Base-by-base conservation (phyloP, 176 grass and related monocot species). In the Oryza rufipogon region DNA sequence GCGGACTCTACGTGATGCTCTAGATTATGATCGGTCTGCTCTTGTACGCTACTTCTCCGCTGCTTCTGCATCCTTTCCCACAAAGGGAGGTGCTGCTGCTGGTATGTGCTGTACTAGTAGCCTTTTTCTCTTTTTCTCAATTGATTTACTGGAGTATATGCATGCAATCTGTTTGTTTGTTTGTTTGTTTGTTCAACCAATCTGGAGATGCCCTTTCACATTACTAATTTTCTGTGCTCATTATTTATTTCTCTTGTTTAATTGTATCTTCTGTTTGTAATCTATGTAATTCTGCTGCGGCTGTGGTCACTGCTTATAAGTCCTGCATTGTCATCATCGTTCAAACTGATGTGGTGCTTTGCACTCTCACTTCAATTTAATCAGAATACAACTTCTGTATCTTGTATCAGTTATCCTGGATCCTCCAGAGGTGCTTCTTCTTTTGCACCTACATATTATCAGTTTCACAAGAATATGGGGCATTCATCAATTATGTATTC, bases 41-140 rank as follows among this genome's bases (percentile, higher is more conserved):
- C 54, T 94, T 73, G 84, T 54, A 25, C 88, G 88, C 14, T 71
- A 79, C 83, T 92, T 89, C 67, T 97, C 95, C 22, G 88, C 83
- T 77, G 86, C 81, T 81, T 83, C 90, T 4, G 77, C 42, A 4
- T 81, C 74, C 47, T 68, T 80, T 33, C 66, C 56, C 19, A 13
- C 68, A 14, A 92, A 76, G 82, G 83, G 89, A 83, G 83, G 83
- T 51, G 42, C 9, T 52, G 42, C 9, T 52, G 49, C 0, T 80
- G 86, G 88, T 88, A 88, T 23, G 60, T 46, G 1, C 10, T 52
- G 2, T 79, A 25, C 36, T 6, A 7, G 36, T 38, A 38, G 5
- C 36, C 36, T 38, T 6, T 38, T 6, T 38, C 36, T 38, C 36
- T 38, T 6, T 38, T 6, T 38, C 52, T 81, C 6, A 5, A 15